Evolutionary conservation across 176 grass and related monocot species (phyloP).

Genomic region (Hyparrhenia diplandra): DNA sequence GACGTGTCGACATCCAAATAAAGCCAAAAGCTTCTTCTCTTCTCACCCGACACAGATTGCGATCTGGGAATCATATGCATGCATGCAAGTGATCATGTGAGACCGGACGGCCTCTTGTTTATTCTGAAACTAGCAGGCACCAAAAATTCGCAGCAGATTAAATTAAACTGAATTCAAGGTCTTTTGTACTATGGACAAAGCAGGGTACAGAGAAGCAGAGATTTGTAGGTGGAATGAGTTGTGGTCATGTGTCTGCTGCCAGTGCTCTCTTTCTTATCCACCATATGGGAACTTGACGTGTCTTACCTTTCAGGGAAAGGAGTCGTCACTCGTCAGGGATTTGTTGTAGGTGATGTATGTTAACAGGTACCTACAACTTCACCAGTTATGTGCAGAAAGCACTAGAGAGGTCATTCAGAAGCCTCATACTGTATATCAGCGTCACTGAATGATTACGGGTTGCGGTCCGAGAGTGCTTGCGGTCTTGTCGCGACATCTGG

Average conservation of each 20-base stretch:
- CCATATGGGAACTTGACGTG: background rate
- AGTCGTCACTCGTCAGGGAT: too few species aligned
- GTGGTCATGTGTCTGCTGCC: background rate
- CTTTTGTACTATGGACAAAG: background rate
- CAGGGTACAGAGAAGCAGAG: background rate
- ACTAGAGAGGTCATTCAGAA: too few species aligned
- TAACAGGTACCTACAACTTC: background rate
- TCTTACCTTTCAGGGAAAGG: background rate
- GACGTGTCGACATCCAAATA: background rate
- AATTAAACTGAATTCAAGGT: background rate
- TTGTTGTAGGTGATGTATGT: background rate
- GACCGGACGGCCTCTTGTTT: background rate
- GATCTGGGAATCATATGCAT: background rate
- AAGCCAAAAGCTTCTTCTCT: background rate
- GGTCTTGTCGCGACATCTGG: too few species aligned
- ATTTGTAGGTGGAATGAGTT: background rate
- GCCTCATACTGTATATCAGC: too few species aligned
- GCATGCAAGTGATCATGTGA: constrained; percentile 14
- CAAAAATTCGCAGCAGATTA: background rate
- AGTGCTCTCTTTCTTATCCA: background rate
- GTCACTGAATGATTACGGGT: too few species aligned
- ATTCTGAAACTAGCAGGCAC: background rate
- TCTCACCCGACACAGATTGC: background rate
- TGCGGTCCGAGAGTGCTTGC: too few species aligned
- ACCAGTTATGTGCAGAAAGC: too few species aligned